Evolutionary conservation across 306 rosid genomes (phyloP), one percentile per base, ranked within the genome.

Genomic region (Pyrus pyrifolia): DNA sequence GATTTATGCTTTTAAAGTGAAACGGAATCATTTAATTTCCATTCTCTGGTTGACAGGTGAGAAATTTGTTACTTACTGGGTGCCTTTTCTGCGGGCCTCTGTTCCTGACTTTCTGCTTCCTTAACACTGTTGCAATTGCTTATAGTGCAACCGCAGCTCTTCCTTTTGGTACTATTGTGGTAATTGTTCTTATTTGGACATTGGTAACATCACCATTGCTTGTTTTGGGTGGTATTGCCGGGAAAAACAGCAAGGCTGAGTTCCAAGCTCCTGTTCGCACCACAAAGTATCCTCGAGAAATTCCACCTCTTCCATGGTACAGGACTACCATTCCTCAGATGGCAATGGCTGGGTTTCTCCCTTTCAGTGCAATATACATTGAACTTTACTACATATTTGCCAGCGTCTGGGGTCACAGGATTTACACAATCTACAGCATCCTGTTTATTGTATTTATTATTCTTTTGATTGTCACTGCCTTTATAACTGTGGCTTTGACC

Each of bases 291-390:
- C 98, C 98, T 64, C 78, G 97, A 76, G 98, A 94, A 75, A 85
- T 94, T 85, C 98, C 98, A 27, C 86, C 91, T 63, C 77, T 94
- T 58, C 96, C 98, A 49, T 94, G 98, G 98, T 91, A 94, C 82
- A 82, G 98, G 78, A 86, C 94, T 62, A 87, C 93, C 42, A 15
- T 94, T 84, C 98, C 98, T 71, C 98, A 94, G 88, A 91, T 94
- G 98, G 98, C 97, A 73, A 94, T 94, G 98, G 97, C 98, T 33
- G 97, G 98, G 74, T 94, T 94, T 81, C 97, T 94, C 45, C 98
- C 98, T 64, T 94, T 94, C 85, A 94, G 98, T 83, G 98, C 98
- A 62, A 94, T 94, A 70, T 94, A 94, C 84, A 94, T 94, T 64
- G 98, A 94, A 88, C 88, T 94, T 75, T 94, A 94, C 91, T 94